A percentile compares a stretch with the other conserved stretches of the same genome.
Conservation (phyloP, 2,329 filamentous ascomycete species). For the Botrytis medusae region DNA sequence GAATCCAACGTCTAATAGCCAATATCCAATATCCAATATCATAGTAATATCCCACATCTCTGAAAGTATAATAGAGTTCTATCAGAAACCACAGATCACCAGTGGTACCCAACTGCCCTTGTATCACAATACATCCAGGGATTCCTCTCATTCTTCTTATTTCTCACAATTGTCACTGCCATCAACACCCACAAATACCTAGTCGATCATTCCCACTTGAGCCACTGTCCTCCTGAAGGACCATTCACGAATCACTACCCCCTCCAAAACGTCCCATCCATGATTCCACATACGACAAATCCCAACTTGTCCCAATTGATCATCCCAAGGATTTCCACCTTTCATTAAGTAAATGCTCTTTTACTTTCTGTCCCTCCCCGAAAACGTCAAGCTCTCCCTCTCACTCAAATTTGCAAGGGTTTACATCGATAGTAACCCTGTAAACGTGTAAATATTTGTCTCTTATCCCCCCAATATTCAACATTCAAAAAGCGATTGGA, state of each 20-base stretch:
- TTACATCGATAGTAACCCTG: neutral
- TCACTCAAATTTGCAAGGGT: neutral
- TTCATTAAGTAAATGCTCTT: neutral
- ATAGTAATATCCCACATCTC: conserved; percentile 4
- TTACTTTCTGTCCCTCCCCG: neutral
- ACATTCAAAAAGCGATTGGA: neutral
- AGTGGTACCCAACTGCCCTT: neutral
- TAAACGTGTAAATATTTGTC: conserved; percentile 3
- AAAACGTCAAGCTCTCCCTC: neutral
- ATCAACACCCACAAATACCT: conserved; percentile 8
- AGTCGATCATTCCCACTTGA: neutral
- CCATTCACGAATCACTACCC: neutral
- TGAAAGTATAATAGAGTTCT: conserved; percentile 12
- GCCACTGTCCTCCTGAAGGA: neutral
- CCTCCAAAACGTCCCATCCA: neutral
- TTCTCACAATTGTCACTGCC: conserved; percentile 1
- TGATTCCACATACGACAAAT: neutral
- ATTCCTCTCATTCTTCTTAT: neutral
- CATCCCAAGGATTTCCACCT: conserved; percentile 13
- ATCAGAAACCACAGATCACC: neutral
- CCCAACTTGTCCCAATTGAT: conserved; percentile 6
- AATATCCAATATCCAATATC: neutral
- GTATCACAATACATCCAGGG: neutral
- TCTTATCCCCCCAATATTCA: conserved; percentile 5
- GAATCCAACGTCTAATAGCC: neutral